Conservation (phyloP, 1,139 yeast species). For the Scheffersomyces cryptocercus region DNA sequence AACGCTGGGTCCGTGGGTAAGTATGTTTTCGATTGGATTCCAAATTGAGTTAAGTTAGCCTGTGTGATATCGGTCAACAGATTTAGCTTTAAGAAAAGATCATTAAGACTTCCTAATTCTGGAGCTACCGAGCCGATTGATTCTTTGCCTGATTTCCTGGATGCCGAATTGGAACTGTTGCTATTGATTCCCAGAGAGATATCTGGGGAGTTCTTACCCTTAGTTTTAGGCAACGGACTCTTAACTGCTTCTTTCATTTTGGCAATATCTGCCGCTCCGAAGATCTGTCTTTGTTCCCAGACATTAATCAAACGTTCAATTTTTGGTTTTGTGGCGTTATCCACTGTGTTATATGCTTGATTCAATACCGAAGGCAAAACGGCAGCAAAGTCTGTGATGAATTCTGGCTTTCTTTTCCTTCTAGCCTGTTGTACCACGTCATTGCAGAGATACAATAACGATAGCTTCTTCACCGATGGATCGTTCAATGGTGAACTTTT, state of each 20-base stretch:
- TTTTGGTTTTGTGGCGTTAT: conserved; percentile 49
- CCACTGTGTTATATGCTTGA: conserved; percentile 33
- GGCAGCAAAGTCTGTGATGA: conserved; percentile 56
- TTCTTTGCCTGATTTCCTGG: background rate
- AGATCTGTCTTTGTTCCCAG: conserved; percentile 72
- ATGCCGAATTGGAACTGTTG: background rate
- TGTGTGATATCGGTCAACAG: conserved; percentile 33
- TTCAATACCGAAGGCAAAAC: conserved; percentile 43
- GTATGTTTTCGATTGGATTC: conserved; percentile 43
- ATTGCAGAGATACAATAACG: conserved; percentile 72
- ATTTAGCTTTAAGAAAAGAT: conserved; percentile 29
- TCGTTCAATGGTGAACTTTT: conserved; percentile 17
- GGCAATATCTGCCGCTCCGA: conserved; percentile 42
- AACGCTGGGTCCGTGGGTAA: conserved; percentile 42
- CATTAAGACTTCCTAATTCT: conserved; percentile 41
- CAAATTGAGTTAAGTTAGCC: conserved; percentile 43
- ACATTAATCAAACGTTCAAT: conserved; percentile 67
- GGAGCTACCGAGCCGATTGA: conserved; percentile 27
- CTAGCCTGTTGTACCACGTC: conserved; percentile 84
- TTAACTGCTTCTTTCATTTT: conserved; percentile 41
- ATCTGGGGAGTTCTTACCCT: no score
- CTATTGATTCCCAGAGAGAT: background rate
- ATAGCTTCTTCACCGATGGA: conserved; percentile 49
- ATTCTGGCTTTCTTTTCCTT: conserved; percentile 62
- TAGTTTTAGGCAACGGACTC: conserved; percentile 9